Percentiles rank a stretch among this genome's conserved stretches.
These are phyloP conservation scores for Fragilaria crotonensis DNA, from an alignment of 108 stramenopile genomes.

Conservation along the genomic window DNA sequence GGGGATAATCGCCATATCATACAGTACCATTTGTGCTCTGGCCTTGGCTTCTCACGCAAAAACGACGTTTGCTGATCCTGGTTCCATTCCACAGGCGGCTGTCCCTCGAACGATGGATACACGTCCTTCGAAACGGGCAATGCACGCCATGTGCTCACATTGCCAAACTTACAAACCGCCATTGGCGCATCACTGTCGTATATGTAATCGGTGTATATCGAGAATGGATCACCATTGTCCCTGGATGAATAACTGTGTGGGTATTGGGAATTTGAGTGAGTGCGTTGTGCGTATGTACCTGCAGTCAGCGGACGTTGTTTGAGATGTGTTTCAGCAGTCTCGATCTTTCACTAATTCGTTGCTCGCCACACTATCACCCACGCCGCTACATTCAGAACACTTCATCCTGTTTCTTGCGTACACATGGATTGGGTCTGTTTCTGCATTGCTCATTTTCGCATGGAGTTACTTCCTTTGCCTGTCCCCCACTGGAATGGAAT, in stretches of 20 bases:
- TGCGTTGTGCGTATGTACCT: too few species aligned
- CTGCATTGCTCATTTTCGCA: conserved; percentile 70
- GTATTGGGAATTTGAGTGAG: conserved; percentile 83
- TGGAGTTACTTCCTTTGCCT: conserved; percentile 87
- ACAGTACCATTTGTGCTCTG: conserved; percentile 58
- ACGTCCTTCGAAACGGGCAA: conserved; percentile 28
- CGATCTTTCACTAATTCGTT: too few species aligned
- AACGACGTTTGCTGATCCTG: conserved; percentile 93
- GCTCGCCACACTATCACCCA: too few species aligned
- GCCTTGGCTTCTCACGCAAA: conserved; percentile 87
- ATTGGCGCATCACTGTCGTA: conserved; percentile 94
- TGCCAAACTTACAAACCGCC: conserved; percentile 97
- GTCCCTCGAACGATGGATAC: conserved; percentile 75
- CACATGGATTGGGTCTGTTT: conserved; percentile 80
- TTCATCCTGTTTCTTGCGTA: conserved; percentile 94
- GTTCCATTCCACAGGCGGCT: conserved; percentile 80
- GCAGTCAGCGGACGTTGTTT: too few species aligned
- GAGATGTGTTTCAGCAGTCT: too few species aligned
- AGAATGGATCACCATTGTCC: conserved; percentile 98
- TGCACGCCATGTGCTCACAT: conserved; percentile 81
- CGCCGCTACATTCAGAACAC: too few species aligned
- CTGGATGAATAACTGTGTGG: conserved; percentile 99
- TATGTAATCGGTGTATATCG: conserved; percentile 95
- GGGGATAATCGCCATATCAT: conserved; percentile 41
- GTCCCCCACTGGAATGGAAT: too few species aligned